A percentile compares a stretch with the other conserved stretches of the same genome.
phyloP scores from a whole-genome alignment of 768 basidiomycete species.

The Termitomyces sp. region DNA sequence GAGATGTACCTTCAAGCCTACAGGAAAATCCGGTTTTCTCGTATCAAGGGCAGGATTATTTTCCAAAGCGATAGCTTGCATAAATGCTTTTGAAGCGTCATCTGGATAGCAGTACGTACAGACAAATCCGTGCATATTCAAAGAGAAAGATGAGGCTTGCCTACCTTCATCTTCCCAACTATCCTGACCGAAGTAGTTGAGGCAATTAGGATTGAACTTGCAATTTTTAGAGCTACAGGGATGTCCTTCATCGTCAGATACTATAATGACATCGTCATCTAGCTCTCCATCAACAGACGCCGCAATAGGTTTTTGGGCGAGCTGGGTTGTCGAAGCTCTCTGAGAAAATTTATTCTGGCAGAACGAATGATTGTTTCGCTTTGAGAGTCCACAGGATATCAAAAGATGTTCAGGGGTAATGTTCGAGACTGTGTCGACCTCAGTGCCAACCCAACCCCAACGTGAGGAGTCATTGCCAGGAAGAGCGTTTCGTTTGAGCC shows the following conservation, averaged over 20 bases:
- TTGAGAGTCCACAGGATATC: slow-evolving; percentile 66
- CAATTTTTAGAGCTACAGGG: slow-evolving; percentile 65
- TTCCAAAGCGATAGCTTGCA: slow-evolving; percentile 52
- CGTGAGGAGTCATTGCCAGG: slow-evolving; percentile 43
- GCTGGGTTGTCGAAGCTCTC: slow-evolving; percentile 10
- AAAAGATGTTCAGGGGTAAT: slow-evolving; percentile 68
- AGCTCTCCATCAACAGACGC: slow-evolving; percentile 38
- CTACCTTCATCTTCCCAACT: slow-evolving; percentile 76
- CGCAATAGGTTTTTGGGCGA: slow-evolving; percentile 12
- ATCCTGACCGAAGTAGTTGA: slow-evolving; percentile 86
- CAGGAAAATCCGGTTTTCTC: slow-evolving; percentile 57
- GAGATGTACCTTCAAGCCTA: slow-evolving; percentile 68
- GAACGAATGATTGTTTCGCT: slow-evolving; percentile 45
- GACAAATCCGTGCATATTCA: slow-evolving; percentile 5
- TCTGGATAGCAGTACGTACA: slow-evolving; percentile 37
- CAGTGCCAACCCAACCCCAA: slow-evolving; percentile 84
- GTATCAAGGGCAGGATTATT: slow-evolving; percentile 50
- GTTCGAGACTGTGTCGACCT: slow-evolving; percentile 51
- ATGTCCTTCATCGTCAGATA: slow-evolving; percentile 64
- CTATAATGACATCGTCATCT: slow-evolving; percentile 63
- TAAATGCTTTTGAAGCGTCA: slow-evolving; percentile 46
- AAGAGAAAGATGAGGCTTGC: slow-evolving; percentile 7
- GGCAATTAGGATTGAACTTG: slow-evolving; percentile 76
- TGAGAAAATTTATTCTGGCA: slow-evolving; percentile 57
- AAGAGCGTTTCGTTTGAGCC: slow-evolving; percentile 56